Evolutionary conservation across 2,329 filamentous ascomycete species (phyloP).

Genomic region (Fusarium sororula): DNA sequence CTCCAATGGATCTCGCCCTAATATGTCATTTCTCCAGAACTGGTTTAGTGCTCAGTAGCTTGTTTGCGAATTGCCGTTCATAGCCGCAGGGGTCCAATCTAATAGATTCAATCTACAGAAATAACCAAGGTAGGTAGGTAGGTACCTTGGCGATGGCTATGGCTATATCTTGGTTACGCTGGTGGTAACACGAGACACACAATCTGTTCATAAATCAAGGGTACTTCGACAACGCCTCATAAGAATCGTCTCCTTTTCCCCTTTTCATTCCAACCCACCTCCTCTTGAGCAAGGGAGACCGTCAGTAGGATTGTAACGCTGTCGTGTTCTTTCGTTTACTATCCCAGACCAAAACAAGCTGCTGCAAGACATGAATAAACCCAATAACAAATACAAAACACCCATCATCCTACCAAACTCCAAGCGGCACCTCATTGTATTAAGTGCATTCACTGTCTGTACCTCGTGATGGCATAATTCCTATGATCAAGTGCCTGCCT

Average conservation of each 20-base stretch:
- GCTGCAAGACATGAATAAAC: neutral
- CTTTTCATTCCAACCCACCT: neutral
- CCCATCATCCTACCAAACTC: constrained; percentile 8
- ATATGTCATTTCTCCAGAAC: constrained; percentile 30
- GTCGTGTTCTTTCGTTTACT: neutral
- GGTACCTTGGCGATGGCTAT: neutral
- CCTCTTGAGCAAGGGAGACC: neutral
- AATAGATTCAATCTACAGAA: neutral
- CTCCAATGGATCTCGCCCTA: constrained; percentile 16
- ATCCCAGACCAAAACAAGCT: neutral
- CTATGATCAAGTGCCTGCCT: constrained; percentile 29
- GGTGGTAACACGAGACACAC: neutral
- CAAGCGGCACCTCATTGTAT: neutral
- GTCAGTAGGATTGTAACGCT: neutral
- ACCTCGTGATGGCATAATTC: constrained; percentile 32
- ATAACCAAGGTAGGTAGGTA: neutral
- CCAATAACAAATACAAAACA: constrained; percentile 20
- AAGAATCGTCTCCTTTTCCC: neutral
- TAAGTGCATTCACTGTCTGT: constrained; percentile 25
- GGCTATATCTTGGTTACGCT: neutral
- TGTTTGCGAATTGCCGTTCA: constrained; percentile 22
- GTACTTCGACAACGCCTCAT: neutral
- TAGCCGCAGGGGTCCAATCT: constrained; percentile 25
- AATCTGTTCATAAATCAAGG: neutral
- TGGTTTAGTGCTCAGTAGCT: neutral